Evolutionary conservation across 75 land plant species (phyloP), one percentile per base, ranked within the genome.

Genomic region (Pinus tabuliformis): DNA sequence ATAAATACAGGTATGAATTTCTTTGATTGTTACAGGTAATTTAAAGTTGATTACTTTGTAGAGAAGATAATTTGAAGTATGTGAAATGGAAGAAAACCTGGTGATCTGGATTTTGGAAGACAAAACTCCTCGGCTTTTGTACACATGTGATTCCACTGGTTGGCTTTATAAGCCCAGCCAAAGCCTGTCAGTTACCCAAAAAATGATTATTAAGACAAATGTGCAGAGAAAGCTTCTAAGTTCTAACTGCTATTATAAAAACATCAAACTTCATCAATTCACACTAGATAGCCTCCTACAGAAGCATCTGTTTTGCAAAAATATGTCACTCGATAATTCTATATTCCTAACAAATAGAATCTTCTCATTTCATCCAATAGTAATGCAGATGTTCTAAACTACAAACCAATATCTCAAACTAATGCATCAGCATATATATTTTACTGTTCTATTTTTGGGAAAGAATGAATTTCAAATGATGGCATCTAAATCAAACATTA

Each of bases 31-130:
- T 49, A 49, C 54, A 49, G 54, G 54, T 49, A 49, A 49, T 49
- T 49, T 49, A 49, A 49, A 49, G 9, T 49, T 9, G 54, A 49
- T 49, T 9, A 9, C 54, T 49, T 49, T 49, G 54, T 49, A 49
- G 54, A 49, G 9, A 49, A 49, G 12, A 49, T 49, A 9, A 49
- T 9, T 49, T 49, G 54, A 49, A 49, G 54, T 49, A 49, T 49
- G 12, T 11, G 54, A 3, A 9, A 49, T 9, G 61, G 65, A 56
- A 42, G 22, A 30, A 58, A 16, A 96, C 99, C 96, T 97, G 99
- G 77, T 97, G 94, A 77, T 97, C 99, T 24, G 99, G 99, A 82
- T 97, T 97, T 79, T 97, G 99, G 76, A 97, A 97, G 14, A 97
- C 99, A 86, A 92, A 95, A 72, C 99, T 92, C 78, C 80, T 88